Percentiles rank a stretch among this genome's conserved stretches.
Conservation (phyloP, 371 early-diverging fungal genomes). For the Blyttiomyces sp. region DNA sequence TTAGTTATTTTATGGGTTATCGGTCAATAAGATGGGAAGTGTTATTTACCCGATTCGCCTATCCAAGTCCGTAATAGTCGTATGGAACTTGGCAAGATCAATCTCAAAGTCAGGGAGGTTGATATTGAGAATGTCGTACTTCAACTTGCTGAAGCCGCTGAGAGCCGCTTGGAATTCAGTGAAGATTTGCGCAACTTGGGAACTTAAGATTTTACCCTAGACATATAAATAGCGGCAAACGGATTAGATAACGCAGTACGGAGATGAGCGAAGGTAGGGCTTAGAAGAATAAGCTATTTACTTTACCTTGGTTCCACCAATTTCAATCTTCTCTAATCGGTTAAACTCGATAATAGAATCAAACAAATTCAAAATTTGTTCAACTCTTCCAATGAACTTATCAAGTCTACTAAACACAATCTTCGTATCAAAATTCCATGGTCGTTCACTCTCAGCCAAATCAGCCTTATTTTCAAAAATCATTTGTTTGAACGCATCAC, state of each 20-base stretch:
- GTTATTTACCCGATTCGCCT: conserved; percentile 51
- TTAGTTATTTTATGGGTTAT: no score
- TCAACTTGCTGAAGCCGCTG: conserved; percentile 46
- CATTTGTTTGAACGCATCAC: conserved; percentile 45
- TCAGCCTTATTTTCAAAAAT: conserved; percentile 41
- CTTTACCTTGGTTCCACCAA: conserved; percentile 59
- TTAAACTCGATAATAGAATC: conserved; percentile 63
- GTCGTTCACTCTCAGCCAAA: conserved; percentile 33
- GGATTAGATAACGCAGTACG: background rate
- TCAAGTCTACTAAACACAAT: conserved; percentile 51
- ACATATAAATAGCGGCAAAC: background rate
- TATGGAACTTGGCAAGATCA: conserved; percentile 47
- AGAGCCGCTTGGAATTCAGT: conserved; percentile 50
- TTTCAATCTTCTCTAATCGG: conserved; percentile 60
- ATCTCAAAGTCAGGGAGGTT: conserved; percentile 40
- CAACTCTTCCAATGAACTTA: conserved; percentile 45
- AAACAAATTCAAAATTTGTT: conserved; percentile 50
- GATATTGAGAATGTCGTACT: conserved; percentile 55
- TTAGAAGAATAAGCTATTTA: background rate
- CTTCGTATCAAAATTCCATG: conserved; percentile 58
- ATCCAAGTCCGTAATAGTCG: conserved; percentile 52
- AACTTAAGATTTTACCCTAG: conserved; percentile 58
- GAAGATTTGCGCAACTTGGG: conserved; percentile 55
- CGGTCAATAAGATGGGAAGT: no score
- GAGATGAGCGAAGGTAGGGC: background rate